Base-by-base conservation (phyloP, 2,329 filamentous ascomycete species). In the Ilyonectria robusta region DNA sequence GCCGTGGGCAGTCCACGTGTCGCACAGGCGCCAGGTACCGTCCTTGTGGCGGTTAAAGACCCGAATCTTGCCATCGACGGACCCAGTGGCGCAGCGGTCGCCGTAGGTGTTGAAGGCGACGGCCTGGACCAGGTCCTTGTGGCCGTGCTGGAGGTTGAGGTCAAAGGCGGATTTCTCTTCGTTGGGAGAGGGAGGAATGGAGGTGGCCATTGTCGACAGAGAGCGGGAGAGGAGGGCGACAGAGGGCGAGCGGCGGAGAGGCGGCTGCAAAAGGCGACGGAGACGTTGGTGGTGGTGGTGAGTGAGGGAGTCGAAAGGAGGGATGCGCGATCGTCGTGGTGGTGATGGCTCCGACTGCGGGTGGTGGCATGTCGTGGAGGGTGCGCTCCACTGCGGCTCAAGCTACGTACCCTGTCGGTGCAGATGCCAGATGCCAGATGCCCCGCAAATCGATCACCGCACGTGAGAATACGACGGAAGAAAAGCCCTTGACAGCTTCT, bases 101-200 rank as follows among this genome's bases (percentile, higher is more conserved):
- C 95, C 95, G 80, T 97, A 97, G 72, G 91, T 91, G 81, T 98
- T 98, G 87, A 97, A 97, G 72, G 94, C 92, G 68, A 95, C 91
- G 62, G 94, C 92, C 71, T 95, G 91, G 58, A 97, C 93, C 50
- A 96, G 87, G 79, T 97, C 93, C 76, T 90, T 89, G 81, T 95
- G 92, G 73, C 91, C 91, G 79, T 94, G 91, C 67, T 91, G 88
- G 75, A 94, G 88, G 73, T 93, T 89, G 68, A 87, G 81, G 66
- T 89, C 86, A 71, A 89, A 88, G 53, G 80, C 79, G 29, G 83
- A 79, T 74, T 81, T 83, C 69, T 87, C 85, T 67, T 86, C 84
- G 62, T 71, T 72, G 53, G 79, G 80, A 23, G 80, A 81, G n/a
- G 79, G 77, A 42, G 78, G 75, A 21, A 76, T 71, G 35, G 77